Evolutionary conservation across 371 early-diverging fungal genomes (phyloP), one percentile per base, ranked within the genome.

Genomic region (Rhizomucor pusillus): DNA sequence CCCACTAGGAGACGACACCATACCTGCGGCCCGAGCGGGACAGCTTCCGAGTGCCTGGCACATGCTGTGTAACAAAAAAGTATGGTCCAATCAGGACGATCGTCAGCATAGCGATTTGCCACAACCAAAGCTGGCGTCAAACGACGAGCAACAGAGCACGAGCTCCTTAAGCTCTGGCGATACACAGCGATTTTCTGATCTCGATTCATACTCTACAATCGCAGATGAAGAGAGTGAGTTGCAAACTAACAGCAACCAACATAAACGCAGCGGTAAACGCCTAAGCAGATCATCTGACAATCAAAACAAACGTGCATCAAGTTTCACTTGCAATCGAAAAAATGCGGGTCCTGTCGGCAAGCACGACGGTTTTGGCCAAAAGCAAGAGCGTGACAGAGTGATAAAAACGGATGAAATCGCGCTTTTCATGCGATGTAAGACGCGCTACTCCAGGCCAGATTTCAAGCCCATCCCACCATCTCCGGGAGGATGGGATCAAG

Each of bases 341-440:
- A 7, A 7, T 29, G 12, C 16, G 33, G 18, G 20, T 52, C 19
- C 37, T 40, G 39, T 24, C 51, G 39, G 22, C 19, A 50, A 40
- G 24, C 34, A 41, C 24, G 49, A 24, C 13, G 39, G 23, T 40
- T 24, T 24, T 40, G 39, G 23, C 24, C 46, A 44, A 19, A 41
- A 37, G 19, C 29, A 56, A 36, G 34, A 22, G 22, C 33, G 56
- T n/a, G 52, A 50, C 20, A 35, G 43, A 40, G 47, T 56, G 3
- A 50, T 62, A 0, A 45, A 35, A 22, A 60, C 66, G 2, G 59
- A 59, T 52, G 61, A 66, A 22, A 59, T 66, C 18, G 66, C 66
- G 5, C 35, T 66, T 13, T 61, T 61, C 41, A 66, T 66, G 66
- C 53, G 66, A 39, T 56, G 53, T 54, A 65, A 65, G 47, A 52